These are phyloP conservation scores for Fusarium mangiferae DNA, from an alignment of 2,329 filamentous ascomycete species.

Conservation along the genomic window DNA sequence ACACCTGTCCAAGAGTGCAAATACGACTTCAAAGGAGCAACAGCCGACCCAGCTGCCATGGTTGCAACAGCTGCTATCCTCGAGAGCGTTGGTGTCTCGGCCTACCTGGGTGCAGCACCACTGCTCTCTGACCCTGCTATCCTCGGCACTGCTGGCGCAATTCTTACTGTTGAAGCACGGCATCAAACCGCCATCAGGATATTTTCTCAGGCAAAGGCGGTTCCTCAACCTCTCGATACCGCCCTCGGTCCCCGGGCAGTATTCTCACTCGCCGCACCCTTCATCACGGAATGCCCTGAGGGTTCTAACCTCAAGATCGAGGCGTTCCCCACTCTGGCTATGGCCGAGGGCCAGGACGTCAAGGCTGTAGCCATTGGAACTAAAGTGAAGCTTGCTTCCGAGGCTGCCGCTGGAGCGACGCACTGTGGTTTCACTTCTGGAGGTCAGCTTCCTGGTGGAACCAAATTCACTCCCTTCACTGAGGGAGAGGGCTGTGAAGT, in stretches of 20 bases:
- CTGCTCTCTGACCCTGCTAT: constrained; percentile 69
- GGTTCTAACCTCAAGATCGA: constrained; percentile 69
- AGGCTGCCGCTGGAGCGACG: constrained; percentile 61
- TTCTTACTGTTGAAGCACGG: constrained; percentile 77
- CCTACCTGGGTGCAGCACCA: constrained; percentile 76
- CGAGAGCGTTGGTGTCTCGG: constrained; percentile 79
- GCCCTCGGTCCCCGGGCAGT: constrained; percentile 74
- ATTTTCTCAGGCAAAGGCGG: constrained; percentile 64
- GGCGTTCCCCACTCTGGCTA: constrained; percentile 68
- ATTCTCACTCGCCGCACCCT: constrained; percentile 78
- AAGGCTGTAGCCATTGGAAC: constrained; percentile 50
- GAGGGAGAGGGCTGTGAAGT: constrained; percentile 65
- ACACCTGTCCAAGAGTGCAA: constrained; percentile 75
- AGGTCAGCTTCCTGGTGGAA: constrained; percentile 64
- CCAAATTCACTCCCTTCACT: constrained; percentile 67
- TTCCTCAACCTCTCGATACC: constrained; percentile 76
- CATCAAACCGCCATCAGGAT: constrained; percentile 79
- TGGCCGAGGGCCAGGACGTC: constrained; percentile 57
- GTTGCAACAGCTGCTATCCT: constrained; percentile 75
- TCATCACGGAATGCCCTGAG: constrained; percentile 76
- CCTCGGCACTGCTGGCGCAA: constrained; percentile 73
- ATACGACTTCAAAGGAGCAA: constrained; percentile 80
- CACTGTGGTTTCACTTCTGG: constrained; percentile 77
- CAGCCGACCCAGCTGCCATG: constrained; percentile 74
- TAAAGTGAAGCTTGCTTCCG: constrained; percentile 56